Conservation (phyloP, 768 basidiomycete species). For the Podaxis rugospora region DNA sequence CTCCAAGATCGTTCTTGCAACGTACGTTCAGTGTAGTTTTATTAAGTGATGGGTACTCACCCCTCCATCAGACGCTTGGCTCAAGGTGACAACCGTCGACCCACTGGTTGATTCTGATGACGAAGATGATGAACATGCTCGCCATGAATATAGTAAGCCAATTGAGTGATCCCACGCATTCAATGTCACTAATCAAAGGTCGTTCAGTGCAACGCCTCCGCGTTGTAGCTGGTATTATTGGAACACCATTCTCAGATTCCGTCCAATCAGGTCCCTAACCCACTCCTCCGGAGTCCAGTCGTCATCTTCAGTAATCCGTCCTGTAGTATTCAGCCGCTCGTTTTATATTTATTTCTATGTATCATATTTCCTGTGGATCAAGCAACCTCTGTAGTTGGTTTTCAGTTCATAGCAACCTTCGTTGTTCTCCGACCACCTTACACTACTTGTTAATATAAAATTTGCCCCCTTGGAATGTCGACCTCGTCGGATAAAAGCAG, state of each 20-base stretch:
- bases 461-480: not conserved
- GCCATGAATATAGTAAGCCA: constrained; percentile 60
- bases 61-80: constrained; percentile 61
- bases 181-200: not conserved
- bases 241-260: constrained; percentile 2
- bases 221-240: constrained; percentile 1
- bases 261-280: not conserved
- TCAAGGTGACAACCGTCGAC: constrained; percentile 59
- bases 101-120: constrained; percentile 77
- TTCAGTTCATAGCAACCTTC: too few relatives aligned
- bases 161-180: not conserved
- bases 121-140: constrained; percentile 61
- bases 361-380: not conserved
- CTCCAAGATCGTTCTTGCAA: constrained; percentile 56
- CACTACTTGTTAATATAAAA: not conserved
- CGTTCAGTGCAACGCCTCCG: constrained; percentile 10
- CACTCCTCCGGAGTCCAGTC: not conserved
- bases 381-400: too few relatives aligned
- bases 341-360: constrained; percentile 7
- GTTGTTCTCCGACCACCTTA: not conserved
- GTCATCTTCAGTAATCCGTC: not conserved
- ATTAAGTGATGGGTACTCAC: not conserved
- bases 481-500: not conserved
- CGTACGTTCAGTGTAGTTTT: constrained; percentile 38
- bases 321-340: not conserved